Conservation (phyloP, 2,329 filamentous ascomycete genomes). For the Myotisia sp. region DNA sequence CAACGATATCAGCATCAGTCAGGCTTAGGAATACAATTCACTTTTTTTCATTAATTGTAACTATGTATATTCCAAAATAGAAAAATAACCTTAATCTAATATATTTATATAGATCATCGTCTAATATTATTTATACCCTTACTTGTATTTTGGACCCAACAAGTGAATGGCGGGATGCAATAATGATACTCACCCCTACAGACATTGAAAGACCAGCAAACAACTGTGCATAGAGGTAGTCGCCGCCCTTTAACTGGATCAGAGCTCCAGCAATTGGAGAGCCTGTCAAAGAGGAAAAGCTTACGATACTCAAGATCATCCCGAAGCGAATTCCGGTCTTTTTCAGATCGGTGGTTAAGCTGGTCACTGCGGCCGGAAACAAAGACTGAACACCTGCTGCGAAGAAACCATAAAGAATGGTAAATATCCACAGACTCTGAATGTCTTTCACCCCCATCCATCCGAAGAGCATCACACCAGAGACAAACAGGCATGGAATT, state of each 20-base stretch:
- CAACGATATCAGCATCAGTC: too few relatives aligned
- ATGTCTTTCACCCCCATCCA: constrained; percentile 45
- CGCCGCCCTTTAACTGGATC: constrained; percentile 32
- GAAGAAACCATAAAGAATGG: constrained; percentile 48
- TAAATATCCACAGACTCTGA: constrained; percentile 46
- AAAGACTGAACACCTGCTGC: constrained; percentile 51
- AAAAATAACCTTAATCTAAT: too few relatives aligned
- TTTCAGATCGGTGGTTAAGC: constrained; percentile 39
- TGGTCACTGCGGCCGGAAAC: constrained; percentile 49
- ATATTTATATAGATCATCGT: too few relatives aligned
- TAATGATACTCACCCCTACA: constrained; percentile 30
- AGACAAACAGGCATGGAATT: constrained; percentile 35
- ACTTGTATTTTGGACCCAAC: constrained; percentile 22
- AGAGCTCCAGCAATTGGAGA: constrained; percentile 42
- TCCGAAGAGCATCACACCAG: constrained; percentile 33
- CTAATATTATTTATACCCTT: constrained; percentile 23
- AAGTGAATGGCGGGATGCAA: constrained; percentile 28
- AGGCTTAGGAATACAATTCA: too few relatives aligned
- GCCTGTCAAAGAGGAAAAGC: constrained; percentile 41
- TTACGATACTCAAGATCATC: constrained; percentile 41
- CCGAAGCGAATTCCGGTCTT: constrained; percentile 44
- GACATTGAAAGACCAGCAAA: constrained; percentile 36
- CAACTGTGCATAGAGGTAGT: constrained; percentile 39
- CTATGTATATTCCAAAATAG: too few relatives aligned
- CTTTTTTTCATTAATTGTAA: too few relatives aligned